These are phyloP conservation scores for Populus hybrid DNA, from an alignment of 441 rosid species.

Conservation along the genomic window DNA sequence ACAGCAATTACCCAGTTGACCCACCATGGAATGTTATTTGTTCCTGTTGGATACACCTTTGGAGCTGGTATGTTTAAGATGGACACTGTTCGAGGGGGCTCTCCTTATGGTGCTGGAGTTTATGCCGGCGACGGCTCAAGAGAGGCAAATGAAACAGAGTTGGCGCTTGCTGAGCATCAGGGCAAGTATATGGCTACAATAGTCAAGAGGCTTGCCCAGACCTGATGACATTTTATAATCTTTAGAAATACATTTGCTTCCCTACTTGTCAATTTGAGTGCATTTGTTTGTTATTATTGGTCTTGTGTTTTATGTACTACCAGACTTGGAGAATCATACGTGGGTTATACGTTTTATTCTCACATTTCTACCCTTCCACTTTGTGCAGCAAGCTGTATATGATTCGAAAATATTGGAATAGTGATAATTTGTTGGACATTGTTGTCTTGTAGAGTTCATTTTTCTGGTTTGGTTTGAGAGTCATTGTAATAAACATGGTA, in stretches of 20 bases:
- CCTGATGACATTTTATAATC: conserved; percentile 22
- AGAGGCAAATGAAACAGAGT: conserved; percentile 75
- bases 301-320: conserved; percentile 6
- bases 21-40: conserved; percentile 96
- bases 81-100: conserved; percentile 83
- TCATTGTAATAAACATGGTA: neutral
- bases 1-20: conserved; percentile 90
- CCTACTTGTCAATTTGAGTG: conserved; percentile 18
- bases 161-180: conserved; percentile 90
- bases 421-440: conserved; percentile 10
- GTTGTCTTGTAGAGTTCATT: conserved; percentile 15
- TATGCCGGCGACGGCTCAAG: conserved; percentile 90
- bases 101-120: conserved; percentile 97
- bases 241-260: neutral
- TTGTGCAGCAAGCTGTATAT: conserved; percentile 30
- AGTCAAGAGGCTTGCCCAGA: conserved; percentile 69
- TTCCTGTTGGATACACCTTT: conserved; percentile 67
- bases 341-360: neutral
- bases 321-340: neutral
- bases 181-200: conserved; percentile 91
- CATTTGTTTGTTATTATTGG: conserved; percentile 24
- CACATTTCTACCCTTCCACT: neutral
- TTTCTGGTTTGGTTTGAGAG: neutral
- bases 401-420: conserved; percentile 28
- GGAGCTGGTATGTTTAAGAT: conserved; percentile 61